Percentiles rank a stretch among this genome's conserved stretches.
These are phyloP conservation scores for Colletotrichum graminicola DNA, from an alignment of 2,329 filamentous ascomycete species.

Conservation along the genomic window DNA sequence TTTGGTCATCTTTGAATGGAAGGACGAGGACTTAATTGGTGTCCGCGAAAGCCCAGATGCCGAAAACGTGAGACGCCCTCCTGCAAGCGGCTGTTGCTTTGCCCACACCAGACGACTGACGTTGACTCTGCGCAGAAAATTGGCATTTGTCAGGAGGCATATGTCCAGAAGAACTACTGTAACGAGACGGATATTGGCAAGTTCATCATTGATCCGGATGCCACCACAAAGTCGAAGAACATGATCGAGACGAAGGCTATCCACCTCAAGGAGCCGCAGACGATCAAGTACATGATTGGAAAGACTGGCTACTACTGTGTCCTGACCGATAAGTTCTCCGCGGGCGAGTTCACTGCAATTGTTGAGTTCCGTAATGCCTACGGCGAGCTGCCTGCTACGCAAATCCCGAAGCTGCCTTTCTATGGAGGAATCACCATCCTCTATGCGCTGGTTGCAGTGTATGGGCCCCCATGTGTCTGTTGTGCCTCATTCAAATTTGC, in stretches of 20 bases:
- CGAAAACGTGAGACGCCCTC: conserved; percentile 60
- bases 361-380: conserved; percentile 97
- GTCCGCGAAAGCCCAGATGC: conserved; percentile 68
- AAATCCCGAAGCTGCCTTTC: conserved; percentile 97
- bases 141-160: conserved; percentile 79
- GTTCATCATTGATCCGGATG: conserved; percentile 85
- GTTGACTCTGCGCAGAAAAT: conserved; percentile 50
- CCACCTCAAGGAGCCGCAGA: conserved; percentile 78
- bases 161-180: conserved; percentile 78
- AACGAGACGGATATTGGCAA: conserved; percentile 82
- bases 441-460: conserved; percentile 86
- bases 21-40: conserved; percentile 84
- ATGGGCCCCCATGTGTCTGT: conserved; percentile 49
- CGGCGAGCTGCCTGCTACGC: conserved; percentile 92
- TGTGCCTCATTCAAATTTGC: conserved; percentile 20
- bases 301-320: conserved; percentile 98
- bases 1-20: conserved; percentile 94
- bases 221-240: conserved; percentile 76
- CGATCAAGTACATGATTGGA: conserved; percentile 85
- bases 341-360: conserved; percentile 79
- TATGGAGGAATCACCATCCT: conserved; percentile 95
- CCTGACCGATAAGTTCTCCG: conserved; percentile 78
- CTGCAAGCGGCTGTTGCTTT: background rate
- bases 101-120: conserved; percentile 49
- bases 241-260: conserved; percentile 84